Conservation (phyloP, 306 rosid species). For the Quercus bicolor region DNA sequence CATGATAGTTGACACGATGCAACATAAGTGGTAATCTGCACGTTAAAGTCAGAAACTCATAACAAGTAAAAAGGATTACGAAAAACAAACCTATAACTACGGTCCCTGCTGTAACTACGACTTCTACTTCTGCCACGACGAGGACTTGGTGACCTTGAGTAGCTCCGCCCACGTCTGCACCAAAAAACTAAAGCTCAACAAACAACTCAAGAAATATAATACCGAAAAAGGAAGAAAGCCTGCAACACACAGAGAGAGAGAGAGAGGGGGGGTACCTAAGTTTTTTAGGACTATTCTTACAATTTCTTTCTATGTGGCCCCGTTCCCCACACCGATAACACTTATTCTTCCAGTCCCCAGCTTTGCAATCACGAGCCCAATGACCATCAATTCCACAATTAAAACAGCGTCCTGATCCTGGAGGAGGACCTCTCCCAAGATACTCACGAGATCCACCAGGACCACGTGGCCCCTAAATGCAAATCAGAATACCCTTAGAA, state of each 20-base stretch:
- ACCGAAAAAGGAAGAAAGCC: background rate
- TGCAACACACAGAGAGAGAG: background rate
- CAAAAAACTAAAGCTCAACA: background rate
- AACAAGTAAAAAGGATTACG: background rate
- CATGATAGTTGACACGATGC: background rate
- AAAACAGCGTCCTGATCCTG: slow-evolving; percentile 91
- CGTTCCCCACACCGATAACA: slow-evolving; percentile 88
- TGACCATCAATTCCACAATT: slow-evolving; percentile 91
- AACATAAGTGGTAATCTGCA: background rate
- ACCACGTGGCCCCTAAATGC: slow-evolving; percentile 63
- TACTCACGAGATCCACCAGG: slow-evolving; percentile 52
- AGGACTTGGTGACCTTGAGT: slow-evolving; percentile 44
- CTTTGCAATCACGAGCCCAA: slow-evolving; percentile 88
- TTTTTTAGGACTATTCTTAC: slow-evolving; percentile 77
- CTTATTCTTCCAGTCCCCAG: slow-evolving; percentile 90
- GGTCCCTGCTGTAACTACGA: slow-evolving; percentile 58
- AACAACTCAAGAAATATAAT: background rate
- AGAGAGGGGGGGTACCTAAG: slow-evolving; percentile 33
- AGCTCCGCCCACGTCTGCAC: slow-evolving; percentile 33
- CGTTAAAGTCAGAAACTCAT: background rate
- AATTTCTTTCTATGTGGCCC: slow-evolving; percentile 75
- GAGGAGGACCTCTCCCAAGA: slow-evolving; percentile 78
- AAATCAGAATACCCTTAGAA: background rate
- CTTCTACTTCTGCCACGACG: slow-evolving; percentile 51
- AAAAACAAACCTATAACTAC: slow-evolving; percentile 43